Evolutionary conservation across 306 rosid genomes (phyloP), one percentile per base, ranked within the genome.

Genomic region (Cicer arietinum): DNA sequence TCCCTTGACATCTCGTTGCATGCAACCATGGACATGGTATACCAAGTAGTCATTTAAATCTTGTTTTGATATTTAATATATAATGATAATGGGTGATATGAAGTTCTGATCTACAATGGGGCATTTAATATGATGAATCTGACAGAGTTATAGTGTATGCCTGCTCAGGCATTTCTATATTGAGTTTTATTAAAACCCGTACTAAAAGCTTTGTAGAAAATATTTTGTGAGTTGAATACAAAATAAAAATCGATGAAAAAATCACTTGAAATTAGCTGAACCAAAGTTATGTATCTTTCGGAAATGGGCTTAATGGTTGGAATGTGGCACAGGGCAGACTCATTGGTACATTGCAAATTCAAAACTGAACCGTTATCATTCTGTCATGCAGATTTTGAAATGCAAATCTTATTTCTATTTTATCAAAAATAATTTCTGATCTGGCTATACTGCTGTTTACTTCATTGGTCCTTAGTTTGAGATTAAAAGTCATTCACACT

Each of bases 1-100:
- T 50, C 68, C 30, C 58, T 65, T 84, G 42, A 45, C 42, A 69
- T 67, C 14, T 52, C n/a, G 45, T 37, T 75, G 76, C 57, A 56
- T 13, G 11, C 45, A 57, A 64, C 67, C 39, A 22, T 22, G 41
- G 47, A 69, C 48, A 56, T 22, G 7, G 10, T 71, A 25, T 35
- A 69, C 48, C 45, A 57, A 69, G 67, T 76, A 62, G 41, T 45
- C 76, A 52, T 68, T 56, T 67, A 46, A 67, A 58, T 67, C 13
- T 56, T 63, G 59, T 67, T 83, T 50, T 39, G 67, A 61, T 53
- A 46, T 42, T 43, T 39, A 12, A 35, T 60, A 52, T 16, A 51
- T 16, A 53, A 53, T 17, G 17, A 8, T 69, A 70, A 45, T n/a
- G 13, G 57, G 40, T 68, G 73, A 82, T 52, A 18, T 68, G 48